A percentile compares a stretch with the other conserved stretches of the same genome.
These are phyloP conservation scores for Fagus crenata DNA, from an alignment of 306 rosid species.

Conservation along the genomic window DNA sequence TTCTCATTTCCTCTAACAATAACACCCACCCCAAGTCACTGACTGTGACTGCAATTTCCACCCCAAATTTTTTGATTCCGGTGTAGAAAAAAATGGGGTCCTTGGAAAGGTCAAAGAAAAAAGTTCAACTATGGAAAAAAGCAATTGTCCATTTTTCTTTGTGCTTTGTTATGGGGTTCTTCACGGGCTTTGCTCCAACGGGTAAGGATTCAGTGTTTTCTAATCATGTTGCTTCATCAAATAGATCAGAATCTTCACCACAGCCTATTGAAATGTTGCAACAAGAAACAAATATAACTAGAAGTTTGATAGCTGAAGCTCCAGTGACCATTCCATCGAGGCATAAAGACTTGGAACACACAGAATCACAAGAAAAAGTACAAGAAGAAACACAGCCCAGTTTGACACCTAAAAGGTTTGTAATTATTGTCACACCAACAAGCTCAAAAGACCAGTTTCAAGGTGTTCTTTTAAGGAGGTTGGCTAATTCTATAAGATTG, in stretches of 20 bases:
- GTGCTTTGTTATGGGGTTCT: slow-evolving; percentile 88
- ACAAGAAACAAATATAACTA: slow-evolving; percentile 18
- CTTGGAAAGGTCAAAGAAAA: slow-evolving; percentile 79
- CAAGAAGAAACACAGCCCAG: slow-evolving; percentile 14
- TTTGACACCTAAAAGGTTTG: slow-evolving; percentile 45
- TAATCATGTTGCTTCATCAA: slow-evolving; percentile 27
- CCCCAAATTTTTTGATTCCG: slow-evolving; percentile 22
- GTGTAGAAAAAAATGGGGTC: slow-evolving; percentile 53
- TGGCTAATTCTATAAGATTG: slow-evolving; percentile 68
- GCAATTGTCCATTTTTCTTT: slow-evolving; percentile 78
- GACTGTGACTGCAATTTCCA: not conserved
- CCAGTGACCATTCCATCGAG: slow-evolving; percentile 27
- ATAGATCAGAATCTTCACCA: slow-evolving; percentile 38
- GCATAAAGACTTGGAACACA: slow-evolving; percentile 24
- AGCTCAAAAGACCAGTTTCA: slow-evolving; percentile 52
- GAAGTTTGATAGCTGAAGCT: slow-evolving; percentile 34
- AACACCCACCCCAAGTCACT: not conserved
- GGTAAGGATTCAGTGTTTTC: slow-evolving; percentile 52
- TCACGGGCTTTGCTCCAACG: slow-evolving; percentile 87
- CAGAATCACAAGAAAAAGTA: not conserved
- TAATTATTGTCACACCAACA: slow-evolving; percentile 80
- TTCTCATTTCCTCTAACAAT: slow-evolving; percentile 26
- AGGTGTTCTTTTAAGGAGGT: slow-evolving; percentile 60
- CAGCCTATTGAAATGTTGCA: slow-evolving; percentile 36
- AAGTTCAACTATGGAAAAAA: slow-evolving; percentile 73